Conservation (phyloP, 75 land plant genomes). For the Azolla pinnata region DNA sequence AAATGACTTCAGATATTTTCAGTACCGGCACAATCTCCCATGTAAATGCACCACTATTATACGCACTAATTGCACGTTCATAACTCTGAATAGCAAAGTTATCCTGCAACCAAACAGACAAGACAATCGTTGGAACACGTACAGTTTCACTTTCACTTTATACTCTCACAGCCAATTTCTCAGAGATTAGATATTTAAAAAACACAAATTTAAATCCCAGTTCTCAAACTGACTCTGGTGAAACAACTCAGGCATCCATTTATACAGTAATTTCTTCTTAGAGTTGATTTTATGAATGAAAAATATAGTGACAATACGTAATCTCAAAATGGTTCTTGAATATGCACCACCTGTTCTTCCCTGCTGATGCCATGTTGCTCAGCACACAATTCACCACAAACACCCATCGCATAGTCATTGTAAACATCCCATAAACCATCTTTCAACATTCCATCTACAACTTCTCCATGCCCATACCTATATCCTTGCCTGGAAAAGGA, state of each 20-base stretch:
- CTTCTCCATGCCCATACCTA: slow-evolving; percentile 71
- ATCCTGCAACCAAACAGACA: slow-evolving; percentile 40
- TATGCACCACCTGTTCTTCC: slow-evolving; percentile 65
- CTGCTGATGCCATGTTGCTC: slow-evolving; percentile 52
- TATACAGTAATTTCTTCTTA: not conserved
- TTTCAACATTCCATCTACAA: slow-evolving; percentile 93
- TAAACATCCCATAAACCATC: slow-evolving; percentile 99
- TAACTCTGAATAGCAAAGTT: slow-evolving; percentile 72
- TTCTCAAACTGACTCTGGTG: too few relatives aligned
- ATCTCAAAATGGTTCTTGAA: too few relatives aligned
- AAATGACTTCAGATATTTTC: not conserved
- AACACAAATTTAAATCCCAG: too few relatives aligned
- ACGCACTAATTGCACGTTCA: slow-evolving; percentile 88
- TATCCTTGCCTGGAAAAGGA: slow-evolving; percentile 55
- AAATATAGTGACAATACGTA: too few relatives aligned
- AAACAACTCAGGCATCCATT: too few relatives aligned
- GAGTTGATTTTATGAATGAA: not conserved
- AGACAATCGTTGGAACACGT: too few relatives aligned
- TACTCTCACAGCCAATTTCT: too few relatives aligned
- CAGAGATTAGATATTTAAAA: too few relatives aligned
- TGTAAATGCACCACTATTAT: slow-evolving; percentile 55
- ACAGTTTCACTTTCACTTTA: too few relatives aligned
- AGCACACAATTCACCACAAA: slow-evolving; percentile 87
- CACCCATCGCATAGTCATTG: slow-evolving; percentile 87
- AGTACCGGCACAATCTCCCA: slow-evolving; percentile 94